A percentile compares a stretch with the other conserved stretches of the same genome.
Evolutionary conservation across 2,329 filamentous ascomycete species (phyloP).

Genomic region (Nemania diffusa): DNA sequence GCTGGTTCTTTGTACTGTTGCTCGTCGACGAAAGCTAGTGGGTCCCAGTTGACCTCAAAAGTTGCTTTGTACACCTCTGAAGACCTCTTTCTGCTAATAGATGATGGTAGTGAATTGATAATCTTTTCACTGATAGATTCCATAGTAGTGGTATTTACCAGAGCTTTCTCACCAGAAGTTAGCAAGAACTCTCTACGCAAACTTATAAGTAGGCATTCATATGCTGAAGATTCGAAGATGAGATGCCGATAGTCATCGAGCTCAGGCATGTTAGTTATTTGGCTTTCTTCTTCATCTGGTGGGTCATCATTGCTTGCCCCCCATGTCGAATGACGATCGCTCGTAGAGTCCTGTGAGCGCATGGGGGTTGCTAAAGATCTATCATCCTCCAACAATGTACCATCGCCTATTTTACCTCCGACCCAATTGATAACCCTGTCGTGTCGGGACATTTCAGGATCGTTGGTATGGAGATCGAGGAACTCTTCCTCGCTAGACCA

Average conservation of each 20-base stretch:
- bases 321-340: no score
- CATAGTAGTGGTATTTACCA: neutral
- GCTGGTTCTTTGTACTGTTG: neutral
- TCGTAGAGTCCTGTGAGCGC: no score
- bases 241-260: no score
- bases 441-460: neutral
- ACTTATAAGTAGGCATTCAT: no score
- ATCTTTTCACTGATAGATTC: neutral
- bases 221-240: no score
- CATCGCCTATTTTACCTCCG: neutral
- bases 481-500: neutral
- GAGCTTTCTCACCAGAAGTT: neutral
- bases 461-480: neutral
- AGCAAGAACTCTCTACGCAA: no score
- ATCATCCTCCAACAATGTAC: neutral
- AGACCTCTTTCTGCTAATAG: neutral
- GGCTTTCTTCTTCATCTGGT: no score
- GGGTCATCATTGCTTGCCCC: no score
- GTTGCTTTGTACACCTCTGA: neutral
- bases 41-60: neutral
- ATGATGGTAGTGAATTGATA: neutral
- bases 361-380: no score
- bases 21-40: neutral
- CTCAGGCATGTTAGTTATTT: no score
- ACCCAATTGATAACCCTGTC: neutral